phyloP scores from a whole-genome alignment of 2,329 filamentous ascomycete genomes.

The Zelopaecilomyces penicillatus region DNA sequence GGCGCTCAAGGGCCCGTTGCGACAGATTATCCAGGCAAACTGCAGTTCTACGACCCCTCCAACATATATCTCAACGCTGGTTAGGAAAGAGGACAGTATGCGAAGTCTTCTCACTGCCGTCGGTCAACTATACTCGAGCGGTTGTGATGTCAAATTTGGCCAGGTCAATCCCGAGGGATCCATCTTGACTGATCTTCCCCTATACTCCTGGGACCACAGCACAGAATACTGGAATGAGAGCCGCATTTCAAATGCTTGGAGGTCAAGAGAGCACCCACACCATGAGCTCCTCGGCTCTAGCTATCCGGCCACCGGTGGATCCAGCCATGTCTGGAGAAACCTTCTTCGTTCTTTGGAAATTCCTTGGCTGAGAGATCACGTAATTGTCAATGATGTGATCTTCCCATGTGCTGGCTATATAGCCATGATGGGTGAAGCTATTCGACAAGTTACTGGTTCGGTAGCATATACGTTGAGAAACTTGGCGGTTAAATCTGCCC shows the following conservation, averaged over 20 bases:
- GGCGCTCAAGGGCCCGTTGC: constrained; percentile 8
- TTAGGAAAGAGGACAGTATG: neutral
- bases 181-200: constrained; percentile 7
- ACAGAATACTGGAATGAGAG: constrained; percentile 14
- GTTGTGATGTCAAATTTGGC: neutral
- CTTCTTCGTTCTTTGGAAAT: constrained; percentile 26
- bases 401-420: constrained; percentile 36
- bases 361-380: constrained; percentile 37
- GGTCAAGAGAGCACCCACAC: constrained; percentile 10
- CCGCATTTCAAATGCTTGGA: constrained; percentile 15
- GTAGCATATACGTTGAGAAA: constrained; percentile 2
- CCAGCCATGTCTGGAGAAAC: constrained; percentile 31
- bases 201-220: constrained; percentile 18
- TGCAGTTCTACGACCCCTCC: constrained; percentile 12
- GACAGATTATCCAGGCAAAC: constrained; percentile 10
- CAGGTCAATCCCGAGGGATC: neutral
- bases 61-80: constrained; percentile 1
- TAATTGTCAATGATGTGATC: constrained; percentile 27
- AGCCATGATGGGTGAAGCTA: constrained; percentile 33
- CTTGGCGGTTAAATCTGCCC: constrained; percentile 3
- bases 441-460: constrained; percentile 9
- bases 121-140: neutral
- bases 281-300: constrained; percentile 22
- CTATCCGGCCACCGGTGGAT: constrained; percentile 18
- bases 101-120: neutral